Base-by-base conservation (phyloP, 306 rosid species). In the Lathyrus sativus region DNA sequence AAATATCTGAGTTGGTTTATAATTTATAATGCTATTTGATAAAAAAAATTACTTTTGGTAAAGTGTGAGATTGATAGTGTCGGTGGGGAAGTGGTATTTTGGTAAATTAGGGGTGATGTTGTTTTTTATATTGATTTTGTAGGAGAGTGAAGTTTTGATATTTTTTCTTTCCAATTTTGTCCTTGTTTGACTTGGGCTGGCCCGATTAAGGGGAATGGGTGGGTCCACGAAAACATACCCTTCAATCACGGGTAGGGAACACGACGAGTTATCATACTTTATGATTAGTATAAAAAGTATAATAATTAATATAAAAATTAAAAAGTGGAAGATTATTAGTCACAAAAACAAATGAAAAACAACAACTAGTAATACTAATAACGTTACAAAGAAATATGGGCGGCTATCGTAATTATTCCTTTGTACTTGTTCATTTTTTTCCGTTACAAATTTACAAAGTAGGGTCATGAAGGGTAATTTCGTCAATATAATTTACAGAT, bases 221-320 rank as follows among this genome's bases (percentile, higher is more conserved):
- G 79, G 80, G 76, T 31, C 86, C 83, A 68, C 29, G 33, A n/a
- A 70, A 33, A 72, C 10, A 50, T 75, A 28, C 31, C 82, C 96
- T 69, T 74, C 79, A 85, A 83, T 92, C 88, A 78, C 91, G 87
- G 85, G 69, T 74, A 50, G 87, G 85, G 71, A 51, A 74, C 83
- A 71, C 72, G 26, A 24, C 8, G 29, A 26, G 39, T 15, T 12
- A 19, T 15, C 24, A 11, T 7, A 39, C 35, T 66, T 28, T 11
- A 29, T 63, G 76, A 53, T 53, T 53, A 53, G 14, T 53, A 22
- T 53, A 28, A 56, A 33, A 33, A 33, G 6, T 33, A 6, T 33
- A 33, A 33, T 31, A 24, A 24, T 24, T 31, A 31, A 54, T 54
- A 26, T 65, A 31, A 54, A 24, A 64, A 51, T 26, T 7, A n/a